Base-by-base conservation (phyloP, 352 stramenopile genomes). In the Phytophthora nicotianae region DNA sequence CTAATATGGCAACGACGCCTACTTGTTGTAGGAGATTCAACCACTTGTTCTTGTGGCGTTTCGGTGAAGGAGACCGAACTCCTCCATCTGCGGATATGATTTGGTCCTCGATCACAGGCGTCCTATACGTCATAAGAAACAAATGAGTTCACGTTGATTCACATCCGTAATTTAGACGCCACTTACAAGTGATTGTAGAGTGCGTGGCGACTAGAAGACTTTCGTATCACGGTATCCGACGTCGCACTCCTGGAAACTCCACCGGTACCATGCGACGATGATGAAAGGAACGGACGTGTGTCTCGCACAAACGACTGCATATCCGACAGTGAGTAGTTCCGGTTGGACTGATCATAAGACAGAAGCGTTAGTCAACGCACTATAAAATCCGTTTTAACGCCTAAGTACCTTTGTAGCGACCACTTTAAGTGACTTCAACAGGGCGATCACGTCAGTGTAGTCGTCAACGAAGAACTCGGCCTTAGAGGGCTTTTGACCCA, bases 401-500 rank as follows among this genome's bases (percentile, higher is more conserved):
- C 1, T 21, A 37, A 14, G 40, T 66, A 92, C 86, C 73, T 94
- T 94, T 16, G 83, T 94, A 4, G 84, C 79, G 10, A 89, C 68
- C 4, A 91, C 72, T 41, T 83, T 90, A 3, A 95, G 60, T 10
- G 79, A 88, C 66, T 88, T 90, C 23, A 99, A 70, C 11, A 99
- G 64, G 40, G 95, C 83, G 41, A 98, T 93, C 1, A 99, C 96
- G 60, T 98, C 95, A 3, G 90, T 91, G 40, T 98, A 90, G 61
- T 99, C 96, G 50, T 99, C 94, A 14, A 99, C 65, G 63, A 97
- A 99, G 62, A 96, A 98, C 23, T 97, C 83, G 2, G 98, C 98
- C 50, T 97, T 96, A 27, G 92, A 98, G 5, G 97, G 96, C 67
- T 99, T 99, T 68, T 99, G 98, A 2, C 97, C 97, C 11, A 99